These are phyloP conservation scores for Didymella exigua DNA, from an alignment of 2,329 filamentous ascomycete species.

Conservation along the genomic window DNA sequence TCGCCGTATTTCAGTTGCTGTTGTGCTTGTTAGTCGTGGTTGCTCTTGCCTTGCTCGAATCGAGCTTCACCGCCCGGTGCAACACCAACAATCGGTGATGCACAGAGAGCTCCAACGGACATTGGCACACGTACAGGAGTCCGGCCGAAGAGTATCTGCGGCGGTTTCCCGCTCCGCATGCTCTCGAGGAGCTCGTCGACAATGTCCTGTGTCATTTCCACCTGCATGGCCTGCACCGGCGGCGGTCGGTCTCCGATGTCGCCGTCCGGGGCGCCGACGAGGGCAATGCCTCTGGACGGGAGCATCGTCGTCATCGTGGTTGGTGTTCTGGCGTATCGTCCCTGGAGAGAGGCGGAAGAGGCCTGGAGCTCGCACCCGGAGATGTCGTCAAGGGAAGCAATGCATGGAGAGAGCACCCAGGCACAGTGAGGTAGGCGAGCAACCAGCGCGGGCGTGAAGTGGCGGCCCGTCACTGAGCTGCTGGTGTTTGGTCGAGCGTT, in stretches of 20 bases:
- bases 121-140: conserved; percentile 46
- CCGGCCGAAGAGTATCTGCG: conserved; percentile 48
- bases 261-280: conserved; percentile 48
- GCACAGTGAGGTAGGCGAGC: conserved; percentile 37
- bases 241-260: conserved; percentile 40
- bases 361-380: conserved; percentile 44
- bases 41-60: conserved; percentile 21
- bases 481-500: conserved; percentile 33
- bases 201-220: conserved; percentile 50
- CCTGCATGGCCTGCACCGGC: conserved; percentile 49
- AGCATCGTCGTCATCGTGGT: conserved; percentile 41
- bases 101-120: conserved; percentile 11
- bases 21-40: conserved; percentile 38
- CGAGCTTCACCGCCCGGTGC: conserved; percentile 12
- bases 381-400: conserved; percentile 43
- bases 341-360: conserved; percentile 18
- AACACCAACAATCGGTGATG: conserved; percentile 7
- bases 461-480: conserved; percentile 34
- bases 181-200: conserved; percentile 50
- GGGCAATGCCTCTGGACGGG: conserved; percentile 42
- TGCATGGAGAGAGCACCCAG: conserved; percentile 50
- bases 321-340: conserved; percentile 16
- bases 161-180: conserved; percentile 43
- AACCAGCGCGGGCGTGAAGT: conserved; percentile 30
- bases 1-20: conserved; percentile 63